A percentile compares a stretch with the other conserved stretches of the same genome.
Conservation (phyloP, 208 protist genomes). For the Acanthamoeba healyi region DNA sequence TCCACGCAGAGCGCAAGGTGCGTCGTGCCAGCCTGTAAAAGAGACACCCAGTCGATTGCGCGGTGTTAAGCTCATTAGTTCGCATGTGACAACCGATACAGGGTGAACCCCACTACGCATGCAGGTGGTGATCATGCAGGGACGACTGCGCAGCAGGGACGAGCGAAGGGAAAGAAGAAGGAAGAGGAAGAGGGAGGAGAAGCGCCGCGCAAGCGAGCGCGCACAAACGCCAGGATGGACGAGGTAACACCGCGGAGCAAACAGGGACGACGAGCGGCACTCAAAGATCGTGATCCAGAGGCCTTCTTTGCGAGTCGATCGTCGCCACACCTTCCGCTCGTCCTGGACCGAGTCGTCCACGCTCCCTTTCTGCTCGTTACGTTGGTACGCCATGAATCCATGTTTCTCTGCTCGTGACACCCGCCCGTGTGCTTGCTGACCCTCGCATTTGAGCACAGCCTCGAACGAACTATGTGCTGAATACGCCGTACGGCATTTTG, state of each 20-base stretch:
- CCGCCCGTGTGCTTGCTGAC: not conserved
- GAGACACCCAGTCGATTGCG: too few relatives aligned
- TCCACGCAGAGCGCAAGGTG: conserved; percentile 1
- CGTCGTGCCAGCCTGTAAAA: too few relatives aligned
- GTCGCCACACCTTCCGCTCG: not conserved
- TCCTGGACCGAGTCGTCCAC: not conserved
- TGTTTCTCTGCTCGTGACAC: too few relatives aligned
- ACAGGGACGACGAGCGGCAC: not conserved
- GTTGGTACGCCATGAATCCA: not conserved
- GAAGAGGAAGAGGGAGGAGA: not conserved
- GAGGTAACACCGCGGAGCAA: not conserved
- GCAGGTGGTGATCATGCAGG: not conserved
- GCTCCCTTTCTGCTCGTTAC: conserved; percentile 3
- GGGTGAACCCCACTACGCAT: not conserved
- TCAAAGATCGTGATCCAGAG: not conserved
- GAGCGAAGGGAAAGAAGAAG: not conserved
- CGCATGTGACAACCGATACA: too few relatives aligned
- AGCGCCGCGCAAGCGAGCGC: not conserved
- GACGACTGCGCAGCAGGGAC: not conserved
- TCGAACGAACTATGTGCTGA: not conserved
- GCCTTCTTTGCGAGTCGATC: not conserved
- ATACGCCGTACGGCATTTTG: not conserved
- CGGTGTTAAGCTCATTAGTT: too few relatives aligned
- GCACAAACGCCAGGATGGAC: not conserved
- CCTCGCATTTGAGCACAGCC: not conserved